Evolutionary conservation across 2,329 filamentous ascomycete genomes (phyloP), one percentile per base, ranked within the genome.

Genomic region (Fusarium ambrosium): DNA sequence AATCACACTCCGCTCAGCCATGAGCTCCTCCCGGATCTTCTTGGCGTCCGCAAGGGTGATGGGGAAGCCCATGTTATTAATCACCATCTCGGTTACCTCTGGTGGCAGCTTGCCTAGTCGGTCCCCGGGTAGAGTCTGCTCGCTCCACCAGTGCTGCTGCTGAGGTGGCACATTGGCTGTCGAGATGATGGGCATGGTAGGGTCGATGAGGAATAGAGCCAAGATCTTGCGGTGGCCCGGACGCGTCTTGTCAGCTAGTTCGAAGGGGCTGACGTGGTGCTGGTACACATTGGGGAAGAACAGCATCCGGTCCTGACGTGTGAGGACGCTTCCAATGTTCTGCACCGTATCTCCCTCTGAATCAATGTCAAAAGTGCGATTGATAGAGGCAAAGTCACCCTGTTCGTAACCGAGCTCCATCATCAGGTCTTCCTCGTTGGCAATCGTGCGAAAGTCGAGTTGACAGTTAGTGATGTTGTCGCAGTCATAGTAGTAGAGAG

Each of bases 121-220:
- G 20, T 60, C 36, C 13, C 34, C 36, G 18, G 63, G 39, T 11
- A 64, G 32, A 4, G 59, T 29, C 20, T 22, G 55, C 27, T 70
- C 65, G 5, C 61, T 39, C 74, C 83, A 85, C 85, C 85, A 86
- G 39, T 81, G 66, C 18, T 70, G 72, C 74, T 84, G 84, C 78
- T 87, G 85, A 3, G 85, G 85, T 22, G 85, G 84, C n/a, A 86
- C 83, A 32, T 86, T 86, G 34, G 83, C 82, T 11, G 85, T 86
- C 1, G 82, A 84, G 66, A 85, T 80, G 81, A 87, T 64, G 2
- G 85, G 85, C 1, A 84, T 73, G 22, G 85, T 75, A 0, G 91
- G 91, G 76, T 92, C 89, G 2, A 93, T 87, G 3, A 92, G 85
- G 77, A 89, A 92, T 11, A 92, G 81, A 0, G 88, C 89, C 4